Evolutionary conservation across 441 rosid species (phyloP), one percentile per base, ranked within the genome.

Genomic region (Pelargonium myrrhifolium): DNA sequence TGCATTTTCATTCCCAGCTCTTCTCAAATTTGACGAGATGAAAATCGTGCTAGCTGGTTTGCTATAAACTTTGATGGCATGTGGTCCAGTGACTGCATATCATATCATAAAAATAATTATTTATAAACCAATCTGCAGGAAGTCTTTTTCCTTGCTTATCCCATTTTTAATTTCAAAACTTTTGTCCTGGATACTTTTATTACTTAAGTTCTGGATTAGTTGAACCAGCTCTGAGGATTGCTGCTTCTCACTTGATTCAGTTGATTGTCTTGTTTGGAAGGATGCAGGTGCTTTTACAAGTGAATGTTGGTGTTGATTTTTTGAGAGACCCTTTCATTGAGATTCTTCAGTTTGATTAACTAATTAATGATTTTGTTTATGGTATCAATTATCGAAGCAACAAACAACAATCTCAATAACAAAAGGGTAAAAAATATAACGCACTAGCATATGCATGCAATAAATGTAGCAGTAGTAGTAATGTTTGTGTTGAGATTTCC

Each of bases 211-310:
- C 37, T 11, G 62, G 18, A 20, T 3, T 67, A 42, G 74, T 28
- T 42, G 21, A 43, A 40, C 37, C 45, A 71, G 62, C 71, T 42
- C 45, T 72, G 70, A 51, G 20, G 68, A 65, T 70, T 67, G 47
- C 81, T 75, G 85, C 83, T 87, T 79, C 84, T 85, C 84, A 78
- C 78, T n/a, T n/a, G n/a, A n/a, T n/a, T n/a, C n/a, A n/a, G n/a
- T 68, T 79, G 49, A 71, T 77, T 71, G 78, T 89, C 75, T 87
- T 83, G 86, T 93, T 56, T 56, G 61, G 92, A 92, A 85, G 97
- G 93, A 84, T 95, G 93, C 97, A 90, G 99, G 89, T 92, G 73
- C 84, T 84, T 68, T 79, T 95, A 85, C 90, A 84, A 82, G 92
- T 95, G 77, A 90, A 86, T 86, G 81, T 92, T 72, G 85, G 85